These are phyloP conservation scores for Mariannaea elegans DNA, from an alignment of 2,329 filamentous ascomycete species.

Conservation along the genomic window DNA sequence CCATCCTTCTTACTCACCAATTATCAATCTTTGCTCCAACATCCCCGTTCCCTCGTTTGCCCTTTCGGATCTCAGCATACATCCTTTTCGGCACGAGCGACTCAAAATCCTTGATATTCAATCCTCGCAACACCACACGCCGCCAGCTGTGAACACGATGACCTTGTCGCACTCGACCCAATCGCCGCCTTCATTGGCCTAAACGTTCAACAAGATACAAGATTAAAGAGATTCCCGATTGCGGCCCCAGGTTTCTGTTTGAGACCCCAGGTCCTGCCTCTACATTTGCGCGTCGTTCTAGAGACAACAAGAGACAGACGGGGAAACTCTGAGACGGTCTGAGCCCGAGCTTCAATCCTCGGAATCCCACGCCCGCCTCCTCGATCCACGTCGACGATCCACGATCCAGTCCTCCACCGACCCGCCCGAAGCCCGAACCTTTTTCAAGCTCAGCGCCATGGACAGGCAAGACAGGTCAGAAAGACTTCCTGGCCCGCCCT, in stretches of 20 bases:
- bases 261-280: constrained; percentile 35
- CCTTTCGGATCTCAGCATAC: not conserved
- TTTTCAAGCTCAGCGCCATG: constrained; percentile 41
- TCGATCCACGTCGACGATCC: constrained; percentile 30
- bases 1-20: constrained; percentile 23
- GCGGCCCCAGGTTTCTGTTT: constrained; percentile 27
- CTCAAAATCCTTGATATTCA: constrained; percentile 7
- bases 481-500: constrained; percentile 40
- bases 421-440: constrained; percentile 22
- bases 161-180: constrained; percentile 40
- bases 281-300: constrained; percentile 32
- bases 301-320: constrained; percentile 37
- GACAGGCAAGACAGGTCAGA: constrained; percentile 43
- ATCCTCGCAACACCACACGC: constrained; percentile 28
- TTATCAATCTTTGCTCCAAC: constrained; percentile 15
- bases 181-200: constrained; percentile 45
- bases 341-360: constrained; percentile 30
- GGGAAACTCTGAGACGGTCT: constrained; percentile 45
- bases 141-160: constrained; percentile 42
- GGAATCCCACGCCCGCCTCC: constrained; percentile 28
- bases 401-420: constrained; percentile 29
- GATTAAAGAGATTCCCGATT: constrained; percentile 19
- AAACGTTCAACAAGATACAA: constrained; percentile 24
- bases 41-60: constrained; percentile 8
- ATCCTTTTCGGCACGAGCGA: not conserved